Percentiles rank a stretch among this genome's conserved stretches.
phyloP scores from a whole-genome alignment of 495 filamentous ascomycete genomes.

The Aspergillus ellipticus region DNA sequence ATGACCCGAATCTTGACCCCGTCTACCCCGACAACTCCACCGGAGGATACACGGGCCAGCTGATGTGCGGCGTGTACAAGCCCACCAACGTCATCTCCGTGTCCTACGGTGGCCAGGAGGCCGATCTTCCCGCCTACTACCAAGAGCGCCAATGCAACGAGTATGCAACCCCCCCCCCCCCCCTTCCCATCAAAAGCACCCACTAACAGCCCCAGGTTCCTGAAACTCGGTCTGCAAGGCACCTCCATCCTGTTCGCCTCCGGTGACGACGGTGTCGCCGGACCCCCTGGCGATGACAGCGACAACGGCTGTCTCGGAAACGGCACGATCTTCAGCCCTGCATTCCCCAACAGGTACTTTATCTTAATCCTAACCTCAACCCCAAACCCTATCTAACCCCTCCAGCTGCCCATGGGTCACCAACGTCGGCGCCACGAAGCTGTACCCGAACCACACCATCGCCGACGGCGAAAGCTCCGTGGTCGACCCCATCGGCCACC shows the following conservation, averaged over 20 bases:
- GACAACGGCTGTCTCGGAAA: constrained; percentile 38
- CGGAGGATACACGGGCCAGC: constrained; percentile 52
- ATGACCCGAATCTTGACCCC: constrained; percentile 51
- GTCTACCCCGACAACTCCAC: constrained; percentile 52
- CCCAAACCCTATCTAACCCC: background rate
- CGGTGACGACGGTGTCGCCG: constrained; percentile 57
- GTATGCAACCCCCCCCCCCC: constrained; percentile 23
- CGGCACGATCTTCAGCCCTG: constrained; percentile 41
- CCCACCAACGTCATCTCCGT: constrained; percentile 59
- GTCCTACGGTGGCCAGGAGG: constrained; percentile 54
- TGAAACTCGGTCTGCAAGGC: constrained; percentile 65
- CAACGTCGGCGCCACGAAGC: constrained; percentile 46
- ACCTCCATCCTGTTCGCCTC: constrained; percentile 58
- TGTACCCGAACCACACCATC: constrained; percentile 23
- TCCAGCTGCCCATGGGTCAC: constrained; percentile 50
- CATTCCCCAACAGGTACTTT: constrained; percentile 36
- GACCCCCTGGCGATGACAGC: constrained; percentile 27
- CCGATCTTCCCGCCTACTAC: constrained; percentile 47
- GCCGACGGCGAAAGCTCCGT: constrained; percentile 25
- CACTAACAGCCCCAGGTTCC: background rate
- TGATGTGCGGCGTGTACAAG: constrained; percentile 59
- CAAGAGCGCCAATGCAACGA: constrained; percentile 54
- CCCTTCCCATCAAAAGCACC: too few relatives aligned
- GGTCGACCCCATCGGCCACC: constrained; percentile 39
- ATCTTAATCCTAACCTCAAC: background rate